Base-by-base conservation (phyloP, 2,329 filamentous ascomycete species). In the Neonectria magnoliae region DNA sequence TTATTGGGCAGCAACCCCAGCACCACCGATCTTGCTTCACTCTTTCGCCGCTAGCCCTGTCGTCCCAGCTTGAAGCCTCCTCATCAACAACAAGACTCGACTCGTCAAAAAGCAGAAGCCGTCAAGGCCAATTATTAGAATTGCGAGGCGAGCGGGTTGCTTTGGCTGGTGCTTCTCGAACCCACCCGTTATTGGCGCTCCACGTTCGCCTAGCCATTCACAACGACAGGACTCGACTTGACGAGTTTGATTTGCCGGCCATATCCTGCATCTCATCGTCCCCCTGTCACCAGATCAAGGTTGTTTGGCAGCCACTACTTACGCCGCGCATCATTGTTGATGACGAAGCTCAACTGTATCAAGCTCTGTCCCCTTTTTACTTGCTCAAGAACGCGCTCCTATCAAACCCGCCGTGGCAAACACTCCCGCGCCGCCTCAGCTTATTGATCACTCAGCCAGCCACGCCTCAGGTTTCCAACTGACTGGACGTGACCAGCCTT, bases 201-300 rank as follows among this genome's bases (percentile, higher is more conserved):
- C 68, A 67, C 66, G 67, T 58, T 57, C 62, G 50, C 41, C 64
- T 67, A 62, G 62, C 71, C 71, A 73, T 71, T 74, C 71, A 73
- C 58, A 69, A 65, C 57, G 51, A 65, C 53, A 47, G 71, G 60
- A 58, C 51, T 64, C 41, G 48, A 50, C 61, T 59, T 70, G 45
- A 60, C 57, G 51, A 68, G 55, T 70, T 61, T 73, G 71, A 73
- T 73, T 73, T 73, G 71, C 62, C 65, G 50, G 58, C 38, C 60
- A 60, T 60, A 60, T 60, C 60, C 69, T 73, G 68, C 68, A 68
- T 51, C 56, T 56, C 62, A 57, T 64, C 52, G 20, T 57, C 63
- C 72, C 71, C 71, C 69, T 72, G 71, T 61, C 63, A 54, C 27
- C 68, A 55, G 54, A 63, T 60, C 33, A 62, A 52, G 41, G 56